phyloP scores from a whole-genome alignment of 192 early-diverging fungal genomes.

The Lunasporangiospora selenospora region DNA sequence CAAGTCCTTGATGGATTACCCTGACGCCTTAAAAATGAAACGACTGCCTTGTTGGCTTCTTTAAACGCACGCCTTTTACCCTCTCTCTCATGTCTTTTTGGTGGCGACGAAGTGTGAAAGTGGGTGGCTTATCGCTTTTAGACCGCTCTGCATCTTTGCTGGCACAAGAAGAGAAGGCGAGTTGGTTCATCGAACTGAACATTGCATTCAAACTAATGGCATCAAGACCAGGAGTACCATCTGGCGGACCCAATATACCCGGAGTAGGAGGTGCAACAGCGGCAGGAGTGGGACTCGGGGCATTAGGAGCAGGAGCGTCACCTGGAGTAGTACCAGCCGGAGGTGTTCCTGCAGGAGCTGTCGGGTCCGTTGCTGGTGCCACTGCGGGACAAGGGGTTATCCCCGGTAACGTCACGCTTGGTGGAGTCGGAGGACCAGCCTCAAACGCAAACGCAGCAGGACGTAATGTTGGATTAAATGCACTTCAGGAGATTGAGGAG shows the following conservation, averaged over 20 bases:
- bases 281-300: not conserved
- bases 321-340: not conserved
- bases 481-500: slow-evolving; percentile 57
- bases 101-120: too few relatives aligned
- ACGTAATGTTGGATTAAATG: slow-evolving; percentile 10
- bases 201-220: slow-evolving; percentile 24
- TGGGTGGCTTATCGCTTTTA: too few relatives aligned
- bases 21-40: too few relatives aligned
- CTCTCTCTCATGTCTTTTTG: too few relatives aligned
- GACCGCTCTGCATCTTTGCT: too few relatives aligned
- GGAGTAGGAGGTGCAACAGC: not conserved
- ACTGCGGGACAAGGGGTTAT: too few relatives aligned
- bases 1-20: too few relatives aligned
- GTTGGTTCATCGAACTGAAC: too few relatives aligned
- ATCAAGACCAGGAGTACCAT: slow-evolving; percentile 18
- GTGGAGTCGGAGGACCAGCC: slow-evolving; percentile 11
- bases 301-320: slow-evolving; percentile 5
- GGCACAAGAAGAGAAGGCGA: too few relatives aligned
- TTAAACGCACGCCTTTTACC: too few relatives aligned
- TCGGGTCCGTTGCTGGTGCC: slow-evolving; percentile 7
- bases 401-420: too few relatives aligned
- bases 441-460: slow-evolving; percentile 2
- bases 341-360: slow-evolving; percentile 1
- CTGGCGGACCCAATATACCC: slow-evolving; percentile 9
- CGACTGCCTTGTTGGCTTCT: too few relatives aligned